Evolutionary conservation across 805 yeast genomes (phyloP).

Genomic region (Suhomyces sp.): DNA sequence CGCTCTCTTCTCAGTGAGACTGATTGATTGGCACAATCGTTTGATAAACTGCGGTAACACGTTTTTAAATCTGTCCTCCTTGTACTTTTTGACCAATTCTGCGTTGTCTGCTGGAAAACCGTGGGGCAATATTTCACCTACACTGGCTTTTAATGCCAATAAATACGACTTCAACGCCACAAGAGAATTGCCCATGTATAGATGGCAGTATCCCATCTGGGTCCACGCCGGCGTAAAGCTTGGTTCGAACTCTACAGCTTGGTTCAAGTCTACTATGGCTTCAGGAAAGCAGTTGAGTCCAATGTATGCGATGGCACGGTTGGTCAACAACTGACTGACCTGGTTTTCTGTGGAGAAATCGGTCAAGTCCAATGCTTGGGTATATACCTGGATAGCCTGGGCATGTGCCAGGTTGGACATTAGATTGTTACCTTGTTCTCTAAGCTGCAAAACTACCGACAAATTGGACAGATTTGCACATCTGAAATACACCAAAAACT

Average conservation of each 20-base stretch:
- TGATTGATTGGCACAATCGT: constrained; percentile 29
- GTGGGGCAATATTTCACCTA: constrained; percentile 32
- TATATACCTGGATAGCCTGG: constrained; percentile 38
- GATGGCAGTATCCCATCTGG: constrained; percentile 42
- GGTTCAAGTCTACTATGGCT: constrained; percentile 35
- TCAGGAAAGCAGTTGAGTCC: constrained; percentile 41
- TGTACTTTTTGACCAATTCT: constrained; percentile 16
- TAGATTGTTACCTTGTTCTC: constrained; percentile 41
- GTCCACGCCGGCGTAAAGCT: constrained; percentile 42
- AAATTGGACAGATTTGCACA: background rate
- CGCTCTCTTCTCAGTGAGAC: constrained; percentile 37
- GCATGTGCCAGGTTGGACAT: constrained; percentile 36
- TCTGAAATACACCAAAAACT: background rate
- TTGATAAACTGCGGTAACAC: constrained; percentile 40
- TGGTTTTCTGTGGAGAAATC: constrained; percentile 10
- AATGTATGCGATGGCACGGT: constrained; percentile 41
- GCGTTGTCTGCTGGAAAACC: constrained; percentile 11
- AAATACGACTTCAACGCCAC: constrained; percentile 33
- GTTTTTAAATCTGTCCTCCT: constrained; percentile 17
- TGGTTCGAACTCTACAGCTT: constrained; percentile 28
- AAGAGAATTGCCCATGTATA: constrained; percentile 37
- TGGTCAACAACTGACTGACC: constrained; percentile 33
- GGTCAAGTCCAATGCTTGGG: constrained; percentile 31
- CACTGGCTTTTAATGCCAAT: constrained; percentile 25
- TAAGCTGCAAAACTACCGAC: constrained; percentile 13